phyloP scores from a whole-genome alignment of 2,329 filamentous ascomycete genomes.

The Apiospora saccharicola region DNA sequence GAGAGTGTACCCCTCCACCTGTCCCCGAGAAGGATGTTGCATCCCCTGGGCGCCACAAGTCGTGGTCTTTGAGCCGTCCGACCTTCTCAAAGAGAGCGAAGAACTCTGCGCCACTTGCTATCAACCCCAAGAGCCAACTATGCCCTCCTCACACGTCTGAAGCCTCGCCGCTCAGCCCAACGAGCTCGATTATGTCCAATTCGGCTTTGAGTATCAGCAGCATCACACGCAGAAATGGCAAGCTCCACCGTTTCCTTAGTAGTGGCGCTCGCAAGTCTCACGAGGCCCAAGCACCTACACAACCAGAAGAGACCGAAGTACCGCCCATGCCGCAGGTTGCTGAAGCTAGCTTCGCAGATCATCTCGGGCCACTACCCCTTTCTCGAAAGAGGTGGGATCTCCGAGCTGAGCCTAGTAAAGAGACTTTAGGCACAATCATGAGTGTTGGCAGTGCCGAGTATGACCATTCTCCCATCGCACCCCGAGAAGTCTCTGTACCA shows the following conservation, averaged over 20 bases:
- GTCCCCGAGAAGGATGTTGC: conserved; percentile 37
- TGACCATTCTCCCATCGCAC: conserved; percentile 35
- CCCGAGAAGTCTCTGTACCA: conserved; percentile 11
- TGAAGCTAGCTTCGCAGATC: conserved; percentile 46
- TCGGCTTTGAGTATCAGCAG: conserved; percentile 46
- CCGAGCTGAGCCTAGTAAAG: conserved; percentile 52
- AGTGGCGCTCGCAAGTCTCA: conserved; percentile 41
- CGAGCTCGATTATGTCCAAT: conserved; percentile 40
- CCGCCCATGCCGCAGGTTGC: conserved; percentile 33
- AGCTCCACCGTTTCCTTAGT: conserved; percentile 50
- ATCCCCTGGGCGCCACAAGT: not conserved
- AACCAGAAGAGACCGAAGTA: not conserved
- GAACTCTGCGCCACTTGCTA: not conserved
- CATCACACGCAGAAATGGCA: conserved; percentile 46
- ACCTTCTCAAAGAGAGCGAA: not conserved
- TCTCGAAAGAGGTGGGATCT: conserved; percentile 47
- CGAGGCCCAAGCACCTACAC: conserved; percentile 36
- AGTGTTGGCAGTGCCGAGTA: conserved; percentile 56
- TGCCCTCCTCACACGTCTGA: conserved; percentile 33
- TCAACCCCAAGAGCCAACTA: conserved; percentile 27
- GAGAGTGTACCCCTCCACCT: conserved; percentile 28
- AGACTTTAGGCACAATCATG: conserved; percentile 58
- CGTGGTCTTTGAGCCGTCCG: conserved; percentile 9
- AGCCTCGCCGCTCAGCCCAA: conserved; percentile 39
- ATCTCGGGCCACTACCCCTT: conserved; percentile 43